Conservation (phyloP, 2,329 filamentous ascomycete species). For the Diaporthe aspalathi region DNA sequence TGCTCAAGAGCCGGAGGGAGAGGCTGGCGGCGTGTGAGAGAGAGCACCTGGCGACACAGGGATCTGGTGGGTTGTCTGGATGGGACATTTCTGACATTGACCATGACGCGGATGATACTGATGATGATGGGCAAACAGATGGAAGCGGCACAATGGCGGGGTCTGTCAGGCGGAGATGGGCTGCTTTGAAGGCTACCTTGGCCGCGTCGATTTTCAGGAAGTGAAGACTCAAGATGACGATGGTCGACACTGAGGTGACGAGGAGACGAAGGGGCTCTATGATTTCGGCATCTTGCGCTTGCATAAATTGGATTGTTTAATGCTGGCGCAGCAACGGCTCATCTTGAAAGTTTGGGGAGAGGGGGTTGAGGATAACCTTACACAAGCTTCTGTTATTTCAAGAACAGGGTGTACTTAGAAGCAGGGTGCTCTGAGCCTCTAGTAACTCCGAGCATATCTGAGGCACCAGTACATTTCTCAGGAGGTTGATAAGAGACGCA, state of each 20-base stretch:
- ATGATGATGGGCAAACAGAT: conserved; percentile 28
- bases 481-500: not conserved
- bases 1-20: conserved; percentile 46
- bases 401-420: not conserved
- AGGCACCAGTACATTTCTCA: not conserved
- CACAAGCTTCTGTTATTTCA: not conserved
- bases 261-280: not conserved
- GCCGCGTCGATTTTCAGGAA: conserved; percentile 31
- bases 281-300: not conserved
- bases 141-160: conserved; percentile 19
- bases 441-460: not conserved
- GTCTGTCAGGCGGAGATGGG: conserved; percentile 31
- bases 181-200: conserved; percentile 30
- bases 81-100: conserved; percentile 28
- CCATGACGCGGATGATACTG: conserved; percentile 19
- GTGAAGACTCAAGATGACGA: not conserved
- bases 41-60: not conserved
- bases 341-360: not conserved
- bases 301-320: not conserved
- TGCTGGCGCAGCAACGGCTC: not conserved
- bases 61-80: conserved; percentile 32
- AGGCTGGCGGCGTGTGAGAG: conserved; percentile 1
- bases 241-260: no score
- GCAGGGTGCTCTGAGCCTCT: not conserved
- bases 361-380: not conserved